Base-by-base conservation (phyloP, 2,329 filamentous ascomycete genomes). In the Byssochlamys sp. region DNA sequence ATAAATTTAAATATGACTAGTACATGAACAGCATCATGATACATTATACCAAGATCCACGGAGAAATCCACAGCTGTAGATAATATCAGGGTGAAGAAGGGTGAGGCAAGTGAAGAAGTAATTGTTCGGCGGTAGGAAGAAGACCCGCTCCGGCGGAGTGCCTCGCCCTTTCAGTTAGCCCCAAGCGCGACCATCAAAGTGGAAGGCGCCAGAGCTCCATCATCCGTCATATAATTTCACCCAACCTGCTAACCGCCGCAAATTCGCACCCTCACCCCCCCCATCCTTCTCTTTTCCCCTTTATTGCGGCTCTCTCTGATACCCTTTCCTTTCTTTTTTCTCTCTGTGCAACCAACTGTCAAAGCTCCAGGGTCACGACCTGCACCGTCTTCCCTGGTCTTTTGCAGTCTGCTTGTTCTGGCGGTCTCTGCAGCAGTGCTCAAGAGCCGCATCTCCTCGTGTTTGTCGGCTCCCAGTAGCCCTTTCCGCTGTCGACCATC, bases 301-400 rank as follows among this genome's bases (percentile, higher is more conserved):
- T 48, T 27, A 29, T 53, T 51, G 45, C 51, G 56, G 35, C 48
- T 19, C 27, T 52, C 28, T 11, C n/a, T 52, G 31, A 39, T 55
- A 55, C 52, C 53, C 35, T 45, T 55, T 51, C 48, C n/a, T 50
- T 49, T 28, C 48, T 33, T 27, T 19, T 51, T 51, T 25, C 45
- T 51, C 48, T 57, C 55, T 53, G 39, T 54, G 57, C 57, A 54
- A 59, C 55, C 59, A 55, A 19, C 49, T 52, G 39, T 62, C 61
- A 63, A 64, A 63, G 61, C 58, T 63, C 62, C 61, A 62, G 67
- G 66, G 61, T 62, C 59, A 69, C 73, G 72, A 73, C 73, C 73
- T 76, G 73, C 73, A 75, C 73, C 70, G 69, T 73, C 71, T 68
- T 62, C 67, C 69, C 69, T 64, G 63, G 63, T 62, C 63, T 63